Conservation (phyloP, 768 basidiomycete genomes). For the Leucocoprinus birnbaumii region DNA sequence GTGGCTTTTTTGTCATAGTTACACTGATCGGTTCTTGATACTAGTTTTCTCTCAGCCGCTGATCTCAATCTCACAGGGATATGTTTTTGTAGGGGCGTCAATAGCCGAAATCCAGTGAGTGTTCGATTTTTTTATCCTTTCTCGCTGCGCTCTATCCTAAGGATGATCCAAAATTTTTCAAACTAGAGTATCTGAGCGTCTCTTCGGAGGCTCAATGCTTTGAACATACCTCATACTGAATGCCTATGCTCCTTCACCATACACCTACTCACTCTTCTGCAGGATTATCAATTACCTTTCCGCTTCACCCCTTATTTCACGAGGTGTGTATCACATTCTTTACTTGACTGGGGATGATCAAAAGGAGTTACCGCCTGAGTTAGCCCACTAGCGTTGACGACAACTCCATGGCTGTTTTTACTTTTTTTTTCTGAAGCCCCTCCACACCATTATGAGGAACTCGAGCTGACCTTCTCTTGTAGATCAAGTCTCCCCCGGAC, state of each 20-base stretch:
- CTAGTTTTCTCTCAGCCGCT: slow-evolving; percentile 9
- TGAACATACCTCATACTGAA: slow-evolving; percentile 62
- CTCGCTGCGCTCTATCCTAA: slow-evolving; percentile 2
- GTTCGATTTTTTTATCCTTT: neutral
- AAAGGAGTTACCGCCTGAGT: slow-evolving; percentile 89
- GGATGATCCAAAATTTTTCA: slow-evolving; percentile 71
- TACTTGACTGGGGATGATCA: slow-evolving; percentile 48
- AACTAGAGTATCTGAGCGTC: slow-evolving; percentile 94
- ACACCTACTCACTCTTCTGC: neutral
- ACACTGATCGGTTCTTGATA: slow-evolving; percentile 74
- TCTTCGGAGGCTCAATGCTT: slow-evolving; percentile 58
- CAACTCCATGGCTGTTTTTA: slow-evolving; percentile 79
- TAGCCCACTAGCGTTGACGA: slow-evolving; percentile 55
- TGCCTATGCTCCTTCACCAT: neutral
- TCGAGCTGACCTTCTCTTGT: neutral
- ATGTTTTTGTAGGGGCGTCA: too few species aligned
- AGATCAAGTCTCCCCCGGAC: neutral
- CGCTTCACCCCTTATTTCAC: too few species aligned
- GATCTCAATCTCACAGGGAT: neutral
- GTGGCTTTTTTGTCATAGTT: slow-evolving; percentile 84
- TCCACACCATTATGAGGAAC: too few species aligned
- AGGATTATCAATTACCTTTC: neutral
- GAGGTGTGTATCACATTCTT: slow-evolving; percentile 31
- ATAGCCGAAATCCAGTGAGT: too few species aligned
- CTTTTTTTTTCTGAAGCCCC: slow-evolving; percentile 7